Evolutionary conservation across 345 rosid species (phyloP).

Genomic region (Rhizophora apiculata): DNA sequence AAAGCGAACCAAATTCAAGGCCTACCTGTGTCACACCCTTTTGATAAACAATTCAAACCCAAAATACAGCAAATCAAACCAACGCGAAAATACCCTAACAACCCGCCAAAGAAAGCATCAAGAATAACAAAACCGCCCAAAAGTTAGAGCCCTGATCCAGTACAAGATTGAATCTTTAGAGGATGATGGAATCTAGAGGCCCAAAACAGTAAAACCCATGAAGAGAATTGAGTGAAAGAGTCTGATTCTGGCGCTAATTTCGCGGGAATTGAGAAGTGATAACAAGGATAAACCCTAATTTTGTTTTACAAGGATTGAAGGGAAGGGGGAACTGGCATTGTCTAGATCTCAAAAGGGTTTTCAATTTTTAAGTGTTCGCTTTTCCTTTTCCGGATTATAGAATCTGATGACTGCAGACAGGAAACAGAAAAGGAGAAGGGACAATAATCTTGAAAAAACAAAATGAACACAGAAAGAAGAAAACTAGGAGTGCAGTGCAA

Average conservation of each 20-base stretch:
- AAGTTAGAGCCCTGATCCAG: slow-evolving; percentile 39
- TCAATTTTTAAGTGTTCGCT: neutral
- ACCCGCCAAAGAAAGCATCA: neutral
- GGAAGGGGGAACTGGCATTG: slow-evolving; percentile 31
- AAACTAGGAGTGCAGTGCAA: neutral
- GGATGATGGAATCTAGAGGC: slow-evolving; percentile 26
- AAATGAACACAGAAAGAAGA: neutral
- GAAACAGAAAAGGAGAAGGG: slow-evolving; percentile 2
- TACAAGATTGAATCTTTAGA: slow-evolving; percentile 19
- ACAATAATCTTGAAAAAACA: neutral
- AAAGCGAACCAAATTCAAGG: slow-evolving; percentile 18
- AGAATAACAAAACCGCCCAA: slow-evolving; percentile 9
- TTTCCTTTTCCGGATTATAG: slow-evolving; percentile 23
- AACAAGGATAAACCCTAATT: slow-evolving; percentile 35
- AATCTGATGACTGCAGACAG: slow-evolving; percentile 31
- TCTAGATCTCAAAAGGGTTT: slow-evolving; percentile 38
- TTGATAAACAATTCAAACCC: slow-evolving; percentile 23
- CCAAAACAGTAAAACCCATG: slow-evolving; percentile 11
- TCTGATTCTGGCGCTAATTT: slow-evolving; percentile 13
- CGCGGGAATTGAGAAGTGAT: neutral
- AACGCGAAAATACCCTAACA: slow-evolving; percentile 15
- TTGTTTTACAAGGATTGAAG: slow-evolving; percentile 16
- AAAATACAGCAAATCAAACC: slow-evolving; percentile 44
- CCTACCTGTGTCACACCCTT: slow-evolving; percentile 25
- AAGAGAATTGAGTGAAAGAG: slow-evolving; percentile 20